Percentiles rank a stretch among this genome's conserved stretches.
These are phyloP conservation scores for Coix lacrymajobi DNA, from an alignment of 176 grass and related monocot genomes.

Conservation along the genomic window DNA sequence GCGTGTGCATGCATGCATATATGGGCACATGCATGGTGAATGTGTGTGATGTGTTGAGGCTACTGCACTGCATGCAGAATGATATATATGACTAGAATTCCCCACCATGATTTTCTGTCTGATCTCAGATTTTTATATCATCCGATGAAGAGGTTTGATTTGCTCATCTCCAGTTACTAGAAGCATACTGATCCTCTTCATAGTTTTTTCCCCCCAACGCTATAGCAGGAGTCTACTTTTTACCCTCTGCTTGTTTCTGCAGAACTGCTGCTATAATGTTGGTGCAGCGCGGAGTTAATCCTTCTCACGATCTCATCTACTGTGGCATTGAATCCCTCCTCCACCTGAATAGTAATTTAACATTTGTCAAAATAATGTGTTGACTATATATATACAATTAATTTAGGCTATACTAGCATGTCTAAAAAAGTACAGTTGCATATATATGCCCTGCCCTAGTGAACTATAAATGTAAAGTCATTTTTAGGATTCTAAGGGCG, in stretches of 20 bases:
- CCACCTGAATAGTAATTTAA: conserved; percentile 29
- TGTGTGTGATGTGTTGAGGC: conserved; percentile 4
- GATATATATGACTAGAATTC: conserved; percentile 12
- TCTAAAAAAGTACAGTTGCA: background rate
- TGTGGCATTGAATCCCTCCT: conserved; percentile 42
- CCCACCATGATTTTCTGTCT: conserved; percentile 4
- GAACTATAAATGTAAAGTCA: background rate
- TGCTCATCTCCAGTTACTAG: background rate
- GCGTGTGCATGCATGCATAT: background rate
- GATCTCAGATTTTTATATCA: background rate
- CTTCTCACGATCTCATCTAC: conserved; percentile 51
- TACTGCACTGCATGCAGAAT: background rate
- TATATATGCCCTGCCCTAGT: too few relatives aligned
- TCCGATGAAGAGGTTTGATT: background rate
- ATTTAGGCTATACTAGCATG: background rate
- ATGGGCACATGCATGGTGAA: background rate
- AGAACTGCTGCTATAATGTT: conserved; percentile 8
- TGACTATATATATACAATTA: background rate
- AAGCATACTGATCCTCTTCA: background rate
- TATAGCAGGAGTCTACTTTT: background rate
- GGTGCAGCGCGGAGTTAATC: conserved; percentile 39
- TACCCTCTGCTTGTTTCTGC: conserved; percentile 20
- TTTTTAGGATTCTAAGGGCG: background rate
- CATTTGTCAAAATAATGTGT: background rate
- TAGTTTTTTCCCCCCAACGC: background rate